Conservation (phyloP, 129 eudicot genomes). For the Flaveria bidentis region DNA sequence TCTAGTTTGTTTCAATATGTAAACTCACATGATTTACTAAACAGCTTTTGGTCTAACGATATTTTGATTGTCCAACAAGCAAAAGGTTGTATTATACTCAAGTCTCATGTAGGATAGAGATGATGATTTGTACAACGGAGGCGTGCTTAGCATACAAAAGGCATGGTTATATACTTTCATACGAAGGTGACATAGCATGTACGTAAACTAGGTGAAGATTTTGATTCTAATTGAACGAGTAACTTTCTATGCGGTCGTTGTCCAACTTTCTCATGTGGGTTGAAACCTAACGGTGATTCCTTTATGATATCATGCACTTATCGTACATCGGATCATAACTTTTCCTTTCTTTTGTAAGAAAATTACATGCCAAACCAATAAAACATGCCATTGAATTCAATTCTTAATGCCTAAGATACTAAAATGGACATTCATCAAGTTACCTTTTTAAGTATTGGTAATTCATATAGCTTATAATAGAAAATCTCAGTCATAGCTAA, state of each 20-base stretch:
- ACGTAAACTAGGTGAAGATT: conserved; percentile 4
- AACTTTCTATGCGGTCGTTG: background rate
- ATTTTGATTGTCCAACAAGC: too few relatives aligned
- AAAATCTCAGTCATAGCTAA: background rate
- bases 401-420: background rate
- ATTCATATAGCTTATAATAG: background rate
- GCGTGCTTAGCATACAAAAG: background rate
- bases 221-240: background rate
- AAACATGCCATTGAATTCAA: background rate
- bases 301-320: background rate
- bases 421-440: background rate
- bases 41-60: too few relatives aligned
- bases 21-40: too few relatives aligned
- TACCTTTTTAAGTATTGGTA: background rate
- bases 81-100: background rate
- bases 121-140: too few relatives aligned
- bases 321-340: background rate
- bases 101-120: background rate
- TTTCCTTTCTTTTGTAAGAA: background rate
- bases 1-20: too few relatives aligned
- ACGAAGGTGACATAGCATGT: background rate
- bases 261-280: background rate
- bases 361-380: background rate
- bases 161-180: background rate
- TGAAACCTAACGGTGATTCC: background rate